A percentile compares a stretch with the other conserved stretches of the same genome.
Conservation (phyloP, 2,329 filamentous ascomycete species). For the Aspergillus persii region DNA sequence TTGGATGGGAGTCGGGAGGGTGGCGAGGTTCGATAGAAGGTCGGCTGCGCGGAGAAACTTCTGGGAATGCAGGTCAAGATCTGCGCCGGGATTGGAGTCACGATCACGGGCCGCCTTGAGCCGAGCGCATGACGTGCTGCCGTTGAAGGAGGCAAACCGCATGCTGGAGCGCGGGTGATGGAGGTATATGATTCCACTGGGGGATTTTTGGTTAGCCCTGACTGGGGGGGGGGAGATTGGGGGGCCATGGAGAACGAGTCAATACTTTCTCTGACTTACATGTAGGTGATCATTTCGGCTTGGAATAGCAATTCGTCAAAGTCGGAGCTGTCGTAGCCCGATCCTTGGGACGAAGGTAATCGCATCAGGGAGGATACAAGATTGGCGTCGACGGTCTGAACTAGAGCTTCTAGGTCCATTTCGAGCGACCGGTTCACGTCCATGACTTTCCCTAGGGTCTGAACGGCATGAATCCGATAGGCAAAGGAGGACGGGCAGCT, state of each 20-base stretch:
- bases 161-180: conserved; percentile 73
- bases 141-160: conserved; percentile 21
- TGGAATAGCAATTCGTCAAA: conserved; percentile 60
- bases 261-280: conserved; percentile 11
- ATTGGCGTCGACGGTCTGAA: conserved; percentile 55
- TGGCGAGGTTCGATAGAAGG: conserved; percentile 70
- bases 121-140: conserved; percentile 18
- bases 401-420: conserved; percentile 21
- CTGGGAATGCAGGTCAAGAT: conserved; percentile 57
- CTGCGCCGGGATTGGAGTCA: not conserved
- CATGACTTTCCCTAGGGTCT: conserved; percentile 71
- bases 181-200: conserved; percentile 59
- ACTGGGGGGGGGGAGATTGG: no score
- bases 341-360: conserved; percentile 64
- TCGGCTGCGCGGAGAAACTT: conserved; percentile 76
- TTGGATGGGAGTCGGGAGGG: conserved; percentile 51
- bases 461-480: conserved; percentile 73
- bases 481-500: conserved; percentile 73
- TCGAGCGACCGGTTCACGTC: conserved; percentile 24
- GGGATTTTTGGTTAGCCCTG: not conserved
- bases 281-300: conserved; percentile 30
- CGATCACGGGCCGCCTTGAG: conserved; percentile 5
- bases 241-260: no score
- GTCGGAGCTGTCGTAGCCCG: conserved; percentile 62
- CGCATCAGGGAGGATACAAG: conserved; percentile 64